These are phyloP conservation scores for Paraphaeosphaeria minitans DNA, from an alignment of 2,329 filamentous ascomycete genomes.

Conservation along the genomic window DNA sequence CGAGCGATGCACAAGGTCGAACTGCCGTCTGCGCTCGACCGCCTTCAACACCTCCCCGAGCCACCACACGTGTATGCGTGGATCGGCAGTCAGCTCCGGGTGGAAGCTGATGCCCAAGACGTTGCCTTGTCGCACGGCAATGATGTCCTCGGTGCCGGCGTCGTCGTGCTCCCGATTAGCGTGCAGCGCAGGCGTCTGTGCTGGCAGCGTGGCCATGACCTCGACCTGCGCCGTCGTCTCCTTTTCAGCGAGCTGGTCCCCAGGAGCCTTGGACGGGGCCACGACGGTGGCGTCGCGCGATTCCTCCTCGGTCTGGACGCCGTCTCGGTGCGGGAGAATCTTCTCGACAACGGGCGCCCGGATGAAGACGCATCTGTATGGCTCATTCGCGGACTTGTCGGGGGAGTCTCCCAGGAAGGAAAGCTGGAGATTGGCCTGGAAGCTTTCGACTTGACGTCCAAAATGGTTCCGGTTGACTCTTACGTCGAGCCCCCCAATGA, in stretches of 20 bases:
- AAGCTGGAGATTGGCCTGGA: constrained; percentile 75
- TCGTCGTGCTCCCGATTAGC: constrained; percentile 55
- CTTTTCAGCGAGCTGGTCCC: constrained; percentile 52
- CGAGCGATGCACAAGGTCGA: constrained; percentile 37
- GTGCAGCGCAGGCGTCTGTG: constrained; percentile 55
- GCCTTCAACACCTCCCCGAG: constrained; percentile 66
- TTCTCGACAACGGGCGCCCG: constrained; percentile 91
- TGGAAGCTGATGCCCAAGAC: constrained; percentile 96
- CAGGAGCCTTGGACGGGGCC: constrained; percentile 60
- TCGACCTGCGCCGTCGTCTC: constrained; percentile 59
- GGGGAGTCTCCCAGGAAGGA: constrained; percentile 63
- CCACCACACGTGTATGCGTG: constrained; percentile 94
- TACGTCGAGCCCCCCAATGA: constrained; percentile 90
- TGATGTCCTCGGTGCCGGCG: constrained; percentile 66
- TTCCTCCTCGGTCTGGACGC: constrained; percentile 58
- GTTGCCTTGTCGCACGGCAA: constrained; percentile 88
- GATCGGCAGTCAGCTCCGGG: constrained; percentile 87
- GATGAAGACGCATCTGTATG: constrained; percentile 89
- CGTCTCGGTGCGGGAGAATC: constrained; percentile 62
- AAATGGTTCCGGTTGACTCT: constrained; percentile 94
- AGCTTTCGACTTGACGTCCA: constrained; percentile 89
- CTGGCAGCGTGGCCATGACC: constrained; percentile 62
- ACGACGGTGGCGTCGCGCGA: constrained; percentile 58
- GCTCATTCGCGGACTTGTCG: constrained; percentile 42
- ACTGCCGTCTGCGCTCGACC: constrained; percentile 36